Conservation (phyloP, 2,329 filamentous ascomycete genomes). For the Alternaria gaisen region DNA sequence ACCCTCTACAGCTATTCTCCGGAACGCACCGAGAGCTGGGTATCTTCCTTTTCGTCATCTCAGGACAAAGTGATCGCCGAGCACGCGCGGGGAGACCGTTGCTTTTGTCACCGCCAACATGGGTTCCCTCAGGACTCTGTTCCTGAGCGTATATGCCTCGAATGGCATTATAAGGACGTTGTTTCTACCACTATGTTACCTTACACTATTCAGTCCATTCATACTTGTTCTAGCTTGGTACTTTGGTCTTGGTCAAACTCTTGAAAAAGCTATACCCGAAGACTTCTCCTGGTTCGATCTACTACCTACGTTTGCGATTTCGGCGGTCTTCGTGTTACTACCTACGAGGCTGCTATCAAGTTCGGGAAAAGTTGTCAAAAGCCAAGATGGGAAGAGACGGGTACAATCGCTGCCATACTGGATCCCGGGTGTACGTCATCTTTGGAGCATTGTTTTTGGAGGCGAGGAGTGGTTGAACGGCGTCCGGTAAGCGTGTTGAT, state of each 20-base stretch:
- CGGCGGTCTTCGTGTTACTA: conserved; percentile 36
- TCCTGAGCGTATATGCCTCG: conserved; percentile 46
- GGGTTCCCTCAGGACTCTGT: conserved; percentile 44
- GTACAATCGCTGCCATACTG: conserved; percentile 66
- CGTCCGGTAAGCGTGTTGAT: conserved; percentile 47
- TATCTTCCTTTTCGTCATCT: conserved; percentile 13
- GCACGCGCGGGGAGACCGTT: conserved; percentile 6
- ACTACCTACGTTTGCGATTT: conserved; percentile 41
- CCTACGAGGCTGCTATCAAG: conserved; percentile 45
- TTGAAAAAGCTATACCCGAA: conserved; percentile 31
- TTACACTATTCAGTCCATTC: conserved; percentile 44
- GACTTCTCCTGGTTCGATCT: conserved; percentile 40
- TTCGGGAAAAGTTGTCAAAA: conserved; percentile 18
- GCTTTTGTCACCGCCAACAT: conserved; percentile 29
- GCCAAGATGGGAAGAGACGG: conserved; percentile 46
- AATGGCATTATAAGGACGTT: conserved; percentile 43
- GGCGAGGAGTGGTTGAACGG: conserved; percentile 56
- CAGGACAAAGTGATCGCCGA: conserved; percentile 14
- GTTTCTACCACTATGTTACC: conserved; percentile 48
- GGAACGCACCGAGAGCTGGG: conserved; percentile 5
- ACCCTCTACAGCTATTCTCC: conserved; percentile 4
- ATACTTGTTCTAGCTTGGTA: conserved; percentile 32
- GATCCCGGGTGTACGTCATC: conserved; percentile 66
- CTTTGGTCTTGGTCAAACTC: conserved; percentile 30
- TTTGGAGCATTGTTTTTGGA: conserved; percentile 58